Base-by-base conservation (phyloP, 169 alveolate genomes). In the Condylostoma magnum region DNA sequence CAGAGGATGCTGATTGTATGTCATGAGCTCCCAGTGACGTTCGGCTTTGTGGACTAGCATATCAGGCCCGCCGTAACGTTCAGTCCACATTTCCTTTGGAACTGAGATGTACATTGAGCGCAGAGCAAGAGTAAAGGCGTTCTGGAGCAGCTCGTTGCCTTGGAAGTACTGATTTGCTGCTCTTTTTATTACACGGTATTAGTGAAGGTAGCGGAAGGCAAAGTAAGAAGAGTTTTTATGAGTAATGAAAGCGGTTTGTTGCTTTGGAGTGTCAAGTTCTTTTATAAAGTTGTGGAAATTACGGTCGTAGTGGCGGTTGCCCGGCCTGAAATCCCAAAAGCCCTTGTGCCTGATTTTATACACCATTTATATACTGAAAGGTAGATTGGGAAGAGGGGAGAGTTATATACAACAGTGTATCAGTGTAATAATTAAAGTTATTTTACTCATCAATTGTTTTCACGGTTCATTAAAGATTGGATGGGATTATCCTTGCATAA, bases 11-110 rank as follows among this genome's bases (percentile, higher is more conserved):
- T 66, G 75, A 30, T 66, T 66, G 27, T 66, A 66, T 28, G 75
- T 66, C 65, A 66, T 46, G 47, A 47, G 47, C 28, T 66, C 75
- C 75, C 75, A 66, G 25, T 66, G 75, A 6, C 63, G 33, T 30
- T 66, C 75, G 1, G 65, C 75, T 66, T 66, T 66, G 43, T 66
- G 75, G 33, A 66, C 63, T 8, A 66, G 60, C 63, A 46, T 41
- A 8, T 66, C 75, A 18, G 22, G 30, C 12, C 65, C 58, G 20
- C 75, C 75, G n/a, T 22, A 10, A n/a, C 58, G 28, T 47, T 66
- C 31, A 22, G 33, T 33, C 12, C 43, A 8, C 47, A 25, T 25
- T 30, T 66, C 65, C 10, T 47, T 20, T 12, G 75, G 75, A 20
- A 66, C 65, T 66, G 33, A 28, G 18, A 27, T 0, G 44, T 66